Evolutionary conservation across 495 filamentous ascomycete species (phyloP), one percentile per base, ranked within the genome.

Genomic region (Baudoinia panamericana): DNA sequence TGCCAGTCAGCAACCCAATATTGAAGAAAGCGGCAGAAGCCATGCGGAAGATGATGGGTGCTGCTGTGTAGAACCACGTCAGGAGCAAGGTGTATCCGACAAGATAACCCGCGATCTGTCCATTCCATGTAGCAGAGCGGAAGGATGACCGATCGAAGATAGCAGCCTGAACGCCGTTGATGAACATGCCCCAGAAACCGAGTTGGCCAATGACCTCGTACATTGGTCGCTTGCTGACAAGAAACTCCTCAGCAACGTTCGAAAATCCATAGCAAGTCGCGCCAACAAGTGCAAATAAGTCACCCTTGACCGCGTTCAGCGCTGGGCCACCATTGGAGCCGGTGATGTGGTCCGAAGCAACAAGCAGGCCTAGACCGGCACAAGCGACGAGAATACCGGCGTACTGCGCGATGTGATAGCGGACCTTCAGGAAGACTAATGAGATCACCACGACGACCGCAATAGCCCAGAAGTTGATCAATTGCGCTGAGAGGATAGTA

Each of bases 391-490:
- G 50, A 56, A 97, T 95, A 25, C 90, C 90, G 18, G 70, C 39
- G 40, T 93, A 72, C 62, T 96, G 92, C 18, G 80, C 69, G 51
- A 69, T 61, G 59, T 84, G 82, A 66, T 97, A 97, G 39, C 90
- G 83, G 18, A 97, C 90, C 25, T 66, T 66, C 18, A 97, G 72
- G 55, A 94, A 67, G 30, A 76, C 32, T 62, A 87, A 82, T 7
- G 87, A 94, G 52, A 95, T 61, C 45, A 79, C 56, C 19, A 96
- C 85, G 20, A 97, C 90, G 41, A 90, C 76, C 15, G 88, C 83
- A 45, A 97, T 97, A 50, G 87, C 80, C 88, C 90, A 97, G 71
- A 97, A 96, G 69, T 93, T 93, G 62, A 97, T 86, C 23, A 97
- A 70, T 63, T 95, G 87, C 7, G 83, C 86, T 37, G 82, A 90